Conservation (phyloP, 202 grass and related monocot genomes). For the Miscanthus sacchariflorus region DNA sequence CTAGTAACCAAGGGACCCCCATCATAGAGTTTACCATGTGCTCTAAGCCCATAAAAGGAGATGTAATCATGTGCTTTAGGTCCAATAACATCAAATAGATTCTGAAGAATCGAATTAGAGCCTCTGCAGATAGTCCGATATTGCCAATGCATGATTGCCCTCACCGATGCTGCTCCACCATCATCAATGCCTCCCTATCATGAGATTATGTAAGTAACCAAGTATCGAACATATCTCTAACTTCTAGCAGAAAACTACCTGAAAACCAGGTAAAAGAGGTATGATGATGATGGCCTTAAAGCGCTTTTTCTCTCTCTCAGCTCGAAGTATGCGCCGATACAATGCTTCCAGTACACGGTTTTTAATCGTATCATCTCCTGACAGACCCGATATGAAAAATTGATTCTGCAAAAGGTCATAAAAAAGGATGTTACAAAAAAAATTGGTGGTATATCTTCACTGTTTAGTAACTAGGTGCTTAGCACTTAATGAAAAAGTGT, state of each 20-base stretch:
- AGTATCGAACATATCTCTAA: constrained; percentile 16
- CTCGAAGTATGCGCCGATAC: constrained; percentile 82
- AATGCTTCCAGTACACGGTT: constrained; percentile 92
- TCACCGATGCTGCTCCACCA: constrained; percentile 89
- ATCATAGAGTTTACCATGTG: constrained; percentile 76
- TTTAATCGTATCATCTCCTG: constrained; percentile 91
- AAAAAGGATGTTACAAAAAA: constrained; percentile 46
- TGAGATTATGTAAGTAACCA: constrained; percentile 42
- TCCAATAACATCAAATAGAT: constrained; percentile 81
- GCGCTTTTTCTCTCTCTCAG: constrained; percentile 78
- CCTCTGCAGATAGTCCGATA: constrained; percentile 96
- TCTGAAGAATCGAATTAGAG: constrained; percentile 92
- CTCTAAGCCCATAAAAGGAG: constrained; percentile 94
- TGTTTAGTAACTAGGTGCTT: constrained; percentile 1
- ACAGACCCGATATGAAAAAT: constrained; percentile 96
- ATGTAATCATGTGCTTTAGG: constrained; percentile 91
- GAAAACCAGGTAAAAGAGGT: constrained; percentile 93
- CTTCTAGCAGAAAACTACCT: constrained; percentile 60
- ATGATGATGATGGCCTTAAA: constrained; percentile 88
- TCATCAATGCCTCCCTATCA: constrained; percentile 95
- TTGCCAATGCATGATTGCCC: constrained; percentile 99
- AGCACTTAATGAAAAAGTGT: not conserved
- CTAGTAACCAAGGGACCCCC: constrained; percentile 83
- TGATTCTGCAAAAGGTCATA: constrained; percentile 74
- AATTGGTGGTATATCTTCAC: constrained; percentile 6